Evolutionary conservation across 768 basidiomycete genomes (phyloP).

Genomic region (Auriscalpium orientale): DNA sequence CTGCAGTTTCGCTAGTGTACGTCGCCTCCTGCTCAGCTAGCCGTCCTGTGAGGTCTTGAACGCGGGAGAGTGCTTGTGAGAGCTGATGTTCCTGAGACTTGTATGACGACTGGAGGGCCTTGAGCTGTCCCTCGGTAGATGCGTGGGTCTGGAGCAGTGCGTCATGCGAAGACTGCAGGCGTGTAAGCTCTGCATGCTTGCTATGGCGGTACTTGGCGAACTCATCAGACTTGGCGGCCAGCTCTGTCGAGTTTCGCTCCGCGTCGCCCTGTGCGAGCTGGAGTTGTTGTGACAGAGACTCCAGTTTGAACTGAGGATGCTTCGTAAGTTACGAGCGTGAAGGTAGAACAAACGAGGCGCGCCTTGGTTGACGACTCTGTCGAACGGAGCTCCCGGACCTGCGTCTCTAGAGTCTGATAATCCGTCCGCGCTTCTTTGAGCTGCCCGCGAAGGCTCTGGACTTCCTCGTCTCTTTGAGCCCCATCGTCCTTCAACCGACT

Average conservation of each 20-base stretch:
- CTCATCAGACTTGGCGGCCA: constrained; percentile 69
- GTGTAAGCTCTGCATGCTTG: constrained; percentile 71
- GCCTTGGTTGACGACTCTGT: constrained; percentile 74
- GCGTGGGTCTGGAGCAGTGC: constrained; percentile 59
- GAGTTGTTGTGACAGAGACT: constrained; percentile 77
- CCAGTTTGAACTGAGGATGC: constrained; percentile 67
- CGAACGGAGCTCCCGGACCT: constrained; percentile 66
- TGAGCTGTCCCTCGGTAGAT: constrained; percentile 60
- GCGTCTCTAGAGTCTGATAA: constrained; percentile 56
- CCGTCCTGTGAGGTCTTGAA: constrained; percentile 68
- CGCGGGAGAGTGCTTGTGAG: constrained; percentile 64
- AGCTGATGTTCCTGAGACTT: constrained; percentile 66
- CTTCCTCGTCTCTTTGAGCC: constrained; percentile 69
- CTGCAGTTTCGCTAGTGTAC: constrained; percentile 70
- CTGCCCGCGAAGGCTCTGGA: constrained; percentile 56
- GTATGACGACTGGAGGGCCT: constrained; percentile 67
- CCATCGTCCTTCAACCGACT: constrained; percentile 77
- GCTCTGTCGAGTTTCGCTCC: constrained; percentile 61
- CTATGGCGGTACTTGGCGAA: constrained; percentile 75
- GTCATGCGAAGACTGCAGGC: constrained; percentile 74
- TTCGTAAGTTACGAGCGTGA: not conserved
- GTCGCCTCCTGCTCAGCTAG: constrained; percentile 81
- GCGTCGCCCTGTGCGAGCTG: constrained; percentile 70
- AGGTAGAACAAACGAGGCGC: constrained; percentile 7
- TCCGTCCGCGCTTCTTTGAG: constrained; percentile 74